These are phyloP conservation scores for Selenicereus undatus DNA, from an alignment of 148 eudicot genomes.

Conservation along the genomic window DNA sequence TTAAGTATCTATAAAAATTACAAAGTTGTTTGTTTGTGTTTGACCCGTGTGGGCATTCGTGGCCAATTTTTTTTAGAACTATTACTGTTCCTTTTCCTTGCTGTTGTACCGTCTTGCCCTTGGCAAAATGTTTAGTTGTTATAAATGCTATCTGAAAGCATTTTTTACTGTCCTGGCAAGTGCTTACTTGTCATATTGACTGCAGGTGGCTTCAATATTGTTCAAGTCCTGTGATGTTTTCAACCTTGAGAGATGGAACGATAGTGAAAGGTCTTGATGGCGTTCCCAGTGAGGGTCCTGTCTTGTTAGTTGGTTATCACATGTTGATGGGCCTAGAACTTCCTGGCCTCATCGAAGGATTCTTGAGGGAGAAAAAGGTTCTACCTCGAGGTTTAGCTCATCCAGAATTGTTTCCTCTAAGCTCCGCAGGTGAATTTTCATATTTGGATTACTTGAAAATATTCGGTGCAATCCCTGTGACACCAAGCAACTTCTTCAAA, in stretches of 20 bases:
- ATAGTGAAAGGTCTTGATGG: conserved; percentile 81
- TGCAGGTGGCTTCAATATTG: conserved; percentile 49
- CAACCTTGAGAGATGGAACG: conserved; percentile 72
- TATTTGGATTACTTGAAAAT: conserved; percentile 45
- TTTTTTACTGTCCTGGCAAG: neutral
- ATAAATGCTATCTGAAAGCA: neutral
- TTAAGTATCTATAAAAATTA: no score
- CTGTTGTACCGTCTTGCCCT: neutral
- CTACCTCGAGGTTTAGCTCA: conserved; percentile 82
- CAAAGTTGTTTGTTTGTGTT: no score
- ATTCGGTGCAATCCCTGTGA: conserved; percentile 77
- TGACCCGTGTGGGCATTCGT: no score
- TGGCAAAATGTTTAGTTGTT: neutral
- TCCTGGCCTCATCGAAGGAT: conserved; percentile 49
- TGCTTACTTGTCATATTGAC: conserved; percentile 11
- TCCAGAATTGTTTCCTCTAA: conserved; percentile 47
- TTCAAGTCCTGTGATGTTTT: conserved; percentile 65
- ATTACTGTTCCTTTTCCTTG: no score
- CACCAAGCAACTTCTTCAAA: conserved; percentile 67
- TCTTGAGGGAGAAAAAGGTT: conserved; percentile 59
- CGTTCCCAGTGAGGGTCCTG: conserved; percentile 91
- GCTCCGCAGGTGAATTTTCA: conserved; percentile 33
- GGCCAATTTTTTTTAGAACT: no score
- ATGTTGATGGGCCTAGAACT: conserved; percentile 87
- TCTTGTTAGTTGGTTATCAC: conserved; percentile 87